Percentiles rank a stretch among this genome's conserved stretches.
These are phyloP conservation scores for Talaromyces sp. DNA, from an alignment of 2,329 filamentous ascomycete genomes.

Conservation along the genomic window DNA sequence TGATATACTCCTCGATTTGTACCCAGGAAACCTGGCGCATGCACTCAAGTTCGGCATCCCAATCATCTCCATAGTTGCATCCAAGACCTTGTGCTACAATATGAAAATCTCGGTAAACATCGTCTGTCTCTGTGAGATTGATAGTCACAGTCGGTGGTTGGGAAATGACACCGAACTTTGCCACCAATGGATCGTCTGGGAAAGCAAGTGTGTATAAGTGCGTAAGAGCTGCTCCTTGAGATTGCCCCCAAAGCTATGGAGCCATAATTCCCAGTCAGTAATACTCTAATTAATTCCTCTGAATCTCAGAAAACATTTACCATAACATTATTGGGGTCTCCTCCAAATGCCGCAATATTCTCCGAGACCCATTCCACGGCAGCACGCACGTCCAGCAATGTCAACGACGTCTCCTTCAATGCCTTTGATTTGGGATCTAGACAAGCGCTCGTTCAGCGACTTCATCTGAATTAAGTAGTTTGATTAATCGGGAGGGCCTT, in stretches of 20 bases:
- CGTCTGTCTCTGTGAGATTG: constrained; percentile 7
- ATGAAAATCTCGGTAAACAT: constrained; percentile 30
- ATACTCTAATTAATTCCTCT: not conserved
- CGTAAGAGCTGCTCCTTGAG: constrained; percentile 24
- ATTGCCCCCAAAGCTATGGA: constrained; percentile 26
- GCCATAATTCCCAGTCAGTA: not conserved
- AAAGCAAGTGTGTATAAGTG: constrained; percentile 29
- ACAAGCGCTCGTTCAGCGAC: not conserved
- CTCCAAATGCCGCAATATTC: constrained; percentile 39
- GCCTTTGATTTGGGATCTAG: constrained; percentile 21
- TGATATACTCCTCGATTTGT: constrained; percentile 30
- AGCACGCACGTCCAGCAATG: constrained; percentile 21
- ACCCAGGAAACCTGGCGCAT: constrained; percentile 30
- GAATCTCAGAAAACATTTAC: constrained; percentile 1
- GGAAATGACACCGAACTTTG: constrained; percentile 20
- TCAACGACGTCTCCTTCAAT: constrained; percentile 26
- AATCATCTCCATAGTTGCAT: constrained; percentile 26
- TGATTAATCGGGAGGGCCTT: not conserved
- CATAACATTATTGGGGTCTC: constrained; percentile 34
- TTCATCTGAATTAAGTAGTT: not conserved
- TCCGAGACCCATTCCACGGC: constrained; percentile 36
- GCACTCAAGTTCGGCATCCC: constrained; percentile 29
- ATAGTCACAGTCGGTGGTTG: constrained; percentile 9
- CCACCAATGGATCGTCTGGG: constrained; percentile 26
- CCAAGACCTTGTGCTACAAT: constrained; percentile 33